Base-by-base conservation (phyloP, 108 stramenopile species). In the Epithemia pelagica region DNA sequence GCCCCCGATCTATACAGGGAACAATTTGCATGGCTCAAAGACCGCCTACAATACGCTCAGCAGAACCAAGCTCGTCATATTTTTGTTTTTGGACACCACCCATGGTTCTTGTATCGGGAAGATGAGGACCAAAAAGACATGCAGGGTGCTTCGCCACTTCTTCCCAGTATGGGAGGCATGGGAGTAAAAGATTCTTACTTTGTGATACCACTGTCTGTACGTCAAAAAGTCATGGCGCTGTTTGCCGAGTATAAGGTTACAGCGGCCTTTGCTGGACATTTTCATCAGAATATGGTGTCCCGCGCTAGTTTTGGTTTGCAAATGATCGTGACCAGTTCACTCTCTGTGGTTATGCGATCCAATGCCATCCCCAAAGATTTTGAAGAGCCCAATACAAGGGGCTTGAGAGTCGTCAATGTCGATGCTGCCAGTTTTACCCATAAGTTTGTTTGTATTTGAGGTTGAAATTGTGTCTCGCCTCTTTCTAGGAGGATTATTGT, bases 31-130 rank as follows among this genome's bases (percentile, higher is more conserved):
- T 88, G 87, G 87, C 60, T 88, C 56, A 82, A 88, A 61, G 77
- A 83, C 1, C 68, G 76, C 28, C 62, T 85, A 15, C 22, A 59
- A 29, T 83, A 85, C 64, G 87, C 80, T 21, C 53, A 52, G 33
- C 66, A 72, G 20, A 62, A 77, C 7, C 29, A 78, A 30, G 81
- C 82, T 19, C 58, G 65, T 30, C 71, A 74, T 21, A 74, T 88
- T 29, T 88, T 83, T 71, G 82, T 88, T 19, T 88, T 83, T 73
- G 78, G 74, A 0, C 87, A 88, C 68, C 84, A 85, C 64, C 87
- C 87, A 28, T 85, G 83, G 82, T 88, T 85, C 61, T 70, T 88
- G 28, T 83, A 83, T 63, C 63, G 83, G 52, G 82, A 88, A 70
- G 73, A 83, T 0, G 87, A 88, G 71, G 80, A 80, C 20, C 82